Evolutionary conservation across 371 early-diverging fungal species (phyloP).

Genomic region (Mucor plumbeus): DNA sequence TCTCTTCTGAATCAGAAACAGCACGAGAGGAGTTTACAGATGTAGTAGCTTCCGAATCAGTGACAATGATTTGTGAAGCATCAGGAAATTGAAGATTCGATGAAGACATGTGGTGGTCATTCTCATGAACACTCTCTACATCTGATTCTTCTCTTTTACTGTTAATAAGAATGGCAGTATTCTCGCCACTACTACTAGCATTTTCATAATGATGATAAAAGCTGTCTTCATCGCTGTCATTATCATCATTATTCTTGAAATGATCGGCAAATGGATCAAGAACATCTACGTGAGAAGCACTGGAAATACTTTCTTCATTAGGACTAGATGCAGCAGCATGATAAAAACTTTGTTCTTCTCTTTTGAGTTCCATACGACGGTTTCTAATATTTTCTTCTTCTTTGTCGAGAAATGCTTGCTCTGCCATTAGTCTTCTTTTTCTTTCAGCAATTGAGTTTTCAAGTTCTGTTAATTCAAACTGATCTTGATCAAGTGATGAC

Average conservation of each 20-base stretch:
- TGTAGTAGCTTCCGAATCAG: not conserved
- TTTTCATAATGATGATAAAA: not conserved
- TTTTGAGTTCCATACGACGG: constrained; percentile 23
- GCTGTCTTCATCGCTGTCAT: not conserved
- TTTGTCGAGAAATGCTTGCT: constrained; percentile 32
- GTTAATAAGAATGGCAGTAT: not conserved
- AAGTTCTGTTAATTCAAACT: constrained; percentile 34
- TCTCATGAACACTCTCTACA: not conserved
- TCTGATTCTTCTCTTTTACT: not conserved
- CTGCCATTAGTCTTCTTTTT: constrained; percentile 23
- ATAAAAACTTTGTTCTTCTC: constrained; percentile 1
- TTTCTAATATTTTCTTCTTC: constrained; percentile 29
- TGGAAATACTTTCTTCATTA: not conserved
- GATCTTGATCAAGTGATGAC: constrained; percentile 5
- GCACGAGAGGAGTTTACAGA: not conserved
- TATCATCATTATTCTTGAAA: not conserved
- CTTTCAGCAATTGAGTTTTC: constrained; percentile 28
- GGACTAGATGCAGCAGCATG: not conserved
- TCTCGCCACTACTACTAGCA: constrained; percentile 5
- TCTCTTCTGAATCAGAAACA: constrained; percentile 38
- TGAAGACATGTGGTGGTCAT: not conserved
- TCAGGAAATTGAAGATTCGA: constrained; percentile 14
- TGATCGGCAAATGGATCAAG: not conserved
- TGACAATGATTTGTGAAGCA: constrained; percentile 5
- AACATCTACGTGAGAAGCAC: not conserved